phyloP scores from a whole-genome alignment of 1,284 basidiomycete species.

The Cystobasidiaceae sp. region DNA sequence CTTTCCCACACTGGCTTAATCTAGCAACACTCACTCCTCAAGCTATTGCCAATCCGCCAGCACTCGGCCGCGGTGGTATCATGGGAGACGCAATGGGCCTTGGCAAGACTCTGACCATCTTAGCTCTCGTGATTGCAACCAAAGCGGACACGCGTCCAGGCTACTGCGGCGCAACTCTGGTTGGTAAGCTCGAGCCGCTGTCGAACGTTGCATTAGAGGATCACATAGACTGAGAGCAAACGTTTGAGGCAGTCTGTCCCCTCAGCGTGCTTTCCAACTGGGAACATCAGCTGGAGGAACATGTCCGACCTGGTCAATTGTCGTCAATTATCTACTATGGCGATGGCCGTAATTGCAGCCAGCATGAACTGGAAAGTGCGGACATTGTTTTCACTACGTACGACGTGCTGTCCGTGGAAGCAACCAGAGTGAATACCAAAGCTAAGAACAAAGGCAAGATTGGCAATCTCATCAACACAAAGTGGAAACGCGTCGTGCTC shows the following conservation, averaged over 20 bases:
- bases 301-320: slow-evolving; percentile 53
- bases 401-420: slow-evolving; percentile 54
- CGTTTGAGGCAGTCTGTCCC: slow-evolving; percentile 62
- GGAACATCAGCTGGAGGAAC: slow-evolving; percentile 67
- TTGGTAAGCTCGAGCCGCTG: slow-evolving; percentile 58
- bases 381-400: slow-evolving; percentile 90
- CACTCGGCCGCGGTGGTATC: slow-evolving; percentile 72
- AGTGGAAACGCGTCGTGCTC: slow-evolving; percentile 80
- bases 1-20: slow-evolving; percentile 46
- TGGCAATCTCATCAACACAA: slow-evolving; percentile 57
- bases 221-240: neutral
- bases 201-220: neutral
- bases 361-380: slow-evolving; percentile 59
- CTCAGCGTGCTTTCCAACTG: slow-evolving; percentile 84
- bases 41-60: slow-evolving; percentile 53
- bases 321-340: slow-evolving; percentile 62
- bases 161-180: slow-evolving; percentile 64
- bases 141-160: slow-evolving; percentile 57
- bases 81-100: slow-evolving; percentile 50
- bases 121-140: slow-evolving; percentile 68
- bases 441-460: slow-evolving; percentile 40
- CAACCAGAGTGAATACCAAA: slow-evolving; percentile 31
- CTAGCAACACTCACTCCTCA: slow-evolving; percentile 76
- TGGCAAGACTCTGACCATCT: slow-evolving; percentile 78
- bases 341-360: slow-evolving; percentile 56